phyloP scores from a whole-genome alignment of 768 basidiomycete species.

The Phylloporus rhodoxanthus region DNA sequence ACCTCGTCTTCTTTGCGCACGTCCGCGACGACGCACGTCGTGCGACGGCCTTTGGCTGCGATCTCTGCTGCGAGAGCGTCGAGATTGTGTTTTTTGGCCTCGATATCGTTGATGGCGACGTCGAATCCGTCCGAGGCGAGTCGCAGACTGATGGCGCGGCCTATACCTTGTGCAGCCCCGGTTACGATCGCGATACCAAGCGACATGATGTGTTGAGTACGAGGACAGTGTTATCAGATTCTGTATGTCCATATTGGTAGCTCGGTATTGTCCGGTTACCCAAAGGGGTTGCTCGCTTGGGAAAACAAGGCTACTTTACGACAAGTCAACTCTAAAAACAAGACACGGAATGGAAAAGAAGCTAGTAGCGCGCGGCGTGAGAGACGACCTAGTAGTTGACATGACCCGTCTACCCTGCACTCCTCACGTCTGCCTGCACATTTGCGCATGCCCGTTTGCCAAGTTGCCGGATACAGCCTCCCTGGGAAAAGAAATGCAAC shows the following conservation, averaged over 20 bases:
- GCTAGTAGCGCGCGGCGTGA: neutral
- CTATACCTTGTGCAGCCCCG: slow-evolving; percentile 44
- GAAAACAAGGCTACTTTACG: no score
- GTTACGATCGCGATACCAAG: slow-evolving; percentile 38
- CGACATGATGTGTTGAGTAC: no score
- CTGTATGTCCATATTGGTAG: no score
- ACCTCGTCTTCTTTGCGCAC: slow-evolving; percentile 6
- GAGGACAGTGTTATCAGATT: no score
- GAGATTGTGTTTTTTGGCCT: slow-evolving; percentile 4
- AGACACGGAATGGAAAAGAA: no score
- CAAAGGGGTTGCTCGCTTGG: no score
- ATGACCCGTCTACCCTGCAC: neutral
- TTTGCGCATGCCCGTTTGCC: neutral
- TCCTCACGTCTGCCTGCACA: neutral
- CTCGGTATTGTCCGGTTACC: no score
- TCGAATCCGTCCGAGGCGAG: slow-evolving; percentile 41
- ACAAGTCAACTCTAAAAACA: no score
- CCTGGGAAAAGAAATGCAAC: no score
- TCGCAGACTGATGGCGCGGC: slow-evolving; percentile 41
- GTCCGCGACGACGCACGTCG: neutral
- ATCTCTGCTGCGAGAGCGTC: slow-evolving; percentile 1
- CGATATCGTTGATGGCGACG: slow-evolving; percentile 42
- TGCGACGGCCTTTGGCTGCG: neutral
- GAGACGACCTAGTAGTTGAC: no score
- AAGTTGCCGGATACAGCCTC: neutral